Evolutionary conservation across 495 filamentous ascomycete genomes (phyloP), one percentile per base, ranked within the genome.

Genomic region (Neurospora intermedia): DNA sequence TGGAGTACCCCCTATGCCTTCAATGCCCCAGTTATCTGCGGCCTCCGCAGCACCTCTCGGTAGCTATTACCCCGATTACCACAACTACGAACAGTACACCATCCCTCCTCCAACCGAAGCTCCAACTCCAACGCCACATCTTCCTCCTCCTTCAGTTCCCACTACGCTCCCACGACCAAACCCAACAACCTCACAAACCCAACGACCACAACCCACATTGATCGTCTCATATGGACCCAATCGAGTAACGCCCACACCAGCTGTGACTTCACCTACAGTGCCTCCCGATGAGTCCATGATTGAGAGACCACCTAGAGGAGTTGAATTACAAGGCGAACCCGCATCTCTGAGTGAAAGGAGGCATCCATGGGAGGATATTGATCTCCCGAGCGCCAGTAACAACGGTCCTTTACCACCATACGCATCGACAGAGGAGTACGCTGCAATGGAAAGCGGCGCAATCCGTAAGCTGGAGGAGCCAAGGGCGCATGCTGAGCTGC

Each of bases 211-310:
- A 6, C 16, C 69, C 1, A 76, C 75, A 4, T 72, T 78, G 10
- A 74, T 81, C 38, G 74, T 80, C 41, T 81, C 80, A 0, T 81
- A 81, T 70, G 80, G 80, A 7, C 80, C 80, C 2, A 81, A 81
- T 72, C 72, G 70, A 3, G 78, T 81, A 6, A 81, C 80, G 0
- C 80, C 78, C 4, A 81, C 78, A 10, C 80, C 80, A 18, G 69
- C 70, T 9, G 73, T 81, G 8, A 71, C 66, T 2, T 73, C 77
- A 4, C 77, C 79, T 1, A 80, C 79, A 39, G 78, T 79, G 0
- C 80, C 80, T 0, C 77, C 77, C 2, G 76, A 78, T 70, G 80
- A 81, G 15, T 48, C 71, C 39, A 70, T 80, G 43, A 45, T 78
- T 70, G 70, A 39, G 70, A 75, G 40, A 46, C 70, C 7, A 27